Evolutionary conservation across 1,284 basidiomycete species (phyloP), one percentile per base, ranked within the genome.

Genomic region (Wallemia ichthyophaga): DNA sequence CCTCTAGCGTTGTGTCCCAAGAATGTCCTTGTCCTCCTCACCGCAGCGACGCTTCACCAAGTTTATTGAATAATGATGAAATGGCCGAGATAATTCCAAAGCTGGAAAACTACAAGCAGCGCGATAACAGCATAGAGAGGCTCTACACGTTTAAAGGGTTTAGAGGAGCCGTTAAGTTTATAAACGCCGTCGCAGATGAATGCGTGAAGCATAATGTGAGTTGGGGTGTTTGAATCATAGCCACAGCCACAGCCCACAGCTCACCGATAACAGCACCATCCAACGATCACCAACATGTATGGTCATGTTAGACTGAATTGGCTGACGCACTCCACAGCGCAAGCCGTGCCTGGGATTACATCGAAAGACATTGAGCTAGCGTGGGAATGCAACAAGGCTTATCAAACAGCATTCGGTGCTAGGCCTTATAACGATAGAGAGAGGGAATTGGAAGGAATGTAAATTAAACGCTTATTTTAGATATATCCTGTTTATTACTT

Each of bases 141-240:
- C n/a, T 56, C 5, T 56, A 26, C 55, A 56, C 55, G 7, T 56
- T 56, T 24, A 56, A 56, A 24, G 55, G 55, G 7, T 56, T 56
- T 24, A 25, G 55, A 25, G 55, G 55, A 7, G 24, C 55, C 15
- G n/a, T 56, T 9, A 56, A 56, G 55, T 56, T 56, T 56, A 27
- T 56, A 7, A 27, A 56, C n/a, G 17, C 9, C 27, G 55, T 56
- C 24, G 55, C 55, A 11, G 55, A 56, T 15, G 25, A 9, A 24
- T 56, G 55, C 23, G n/a, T 56, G 5, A 17, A 13, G 13, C 37
- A 48, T 19, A 48, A 48, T 19, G 37, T 48, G 37, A 48, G 37
- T 48, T n/a, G n/a, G n/a, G n/a, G n/a, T n/a, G n/a, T n/a, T 31
- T 31, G 28, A 31, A 7, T 7, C 28, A 7, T 7, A 31, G 17